Evolutionary conservation across 2,329 filamentous ascomycete genomes (phyloP), one percentile per base, ranked within the genome.

Genomic region (Aspergillus arachidicola): DNA sequence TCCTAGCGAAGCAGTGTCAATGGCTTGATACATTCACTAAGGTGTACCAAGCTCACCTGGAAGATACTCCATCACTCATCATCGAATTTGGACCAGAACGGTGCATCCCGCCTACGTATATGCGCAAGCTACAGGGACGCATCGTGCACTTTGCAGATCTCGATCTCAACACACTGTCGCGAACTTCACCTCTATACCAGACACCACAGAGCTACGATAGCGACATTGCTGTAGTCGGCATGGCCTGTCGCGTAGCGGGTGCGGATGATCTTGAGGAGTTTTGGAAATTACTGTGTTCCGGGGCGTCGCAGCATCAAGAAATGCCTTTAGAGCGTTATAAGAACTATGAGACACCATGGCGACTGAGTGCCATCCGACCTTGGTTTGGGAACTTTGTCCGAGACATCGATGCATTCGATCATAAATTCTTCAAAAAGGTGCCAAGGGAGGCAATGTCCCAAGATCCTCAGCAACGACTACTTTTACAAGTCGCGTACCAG

Each of bases 191-290:
- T 12, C 30, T 61, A 11, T n/a, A 30, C 1, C 11, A 21, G 3
- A 58, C 38, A 1, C 59, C 64, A 9, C 45, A 26, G 5, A 38
- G 45, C 3, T 63, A 64, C 6, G 65, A 68, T 7, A 57, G 70
- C 38, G 72, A 70, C 32, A 74, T 78, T 14, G 77, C 76, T 1
- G 66, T 79, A 16, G 64, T 78, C 9, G 76, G 76, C 2, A 77
- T 78, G 75, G 67, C 75, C 3, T 71, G 73, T 30, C 64, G 72
- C 1, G 71, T 78, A 12, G 69, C 76, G 1, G 74, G 74, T 2
- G 75, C 71, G 2, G 73, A 69, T 26, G 62, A 66, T 36, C 34
- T 66, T 5, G 67, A 71, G 6, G 73, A 73, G 23, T 70, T 80
- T 46, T 79, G 77, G 77, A 62, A 75, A 1, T 58, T 80, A 11